A percentile compares a stretch with the other conserved stretches of the same genome.
Evolutionary conservation across 305 asterid genomes (phyloP).

Genomic region (Fraxinus nigra): DNA sequence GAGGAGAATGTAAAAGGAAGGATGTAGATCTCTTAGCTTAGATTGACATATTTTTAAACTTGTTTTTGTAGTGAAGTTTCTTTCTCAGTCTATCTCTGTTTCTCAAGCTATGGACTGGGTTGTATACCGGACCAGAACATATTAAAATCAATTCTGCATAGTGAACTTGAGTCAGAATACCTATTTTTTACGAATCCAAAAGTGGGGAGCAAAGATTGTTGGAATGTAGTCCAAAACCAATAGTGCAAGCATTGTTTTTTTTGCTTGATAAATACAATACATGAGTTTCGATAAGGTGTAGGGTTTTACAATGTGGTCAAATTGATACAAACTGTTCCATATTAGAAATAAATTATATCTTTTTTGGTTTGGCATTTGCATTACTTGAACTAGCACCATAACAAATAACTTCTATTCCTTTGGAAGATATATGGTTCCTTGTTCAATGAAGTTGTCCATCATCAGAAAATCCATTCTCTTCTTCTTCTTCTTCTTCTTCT

Average conservation of each 20-base stretch:
- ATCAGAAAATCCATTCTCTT: not conserved
- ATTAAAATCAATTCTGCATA: not conserved
- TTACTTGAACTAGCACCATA: not conserved
- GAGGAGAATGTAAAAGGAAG: not conserved
- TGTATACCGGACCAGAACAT: not conserved
- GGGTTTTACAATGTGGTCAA: slow-evolving; percentile 4
- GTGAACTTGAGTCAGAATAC: not conserved
- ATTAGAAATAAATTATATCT: not conserved
- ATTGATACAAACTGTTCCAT: not conserved
- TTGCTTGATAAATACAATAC: not conserved
- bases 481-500: not conserved
- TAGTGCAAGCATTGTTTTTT: not conserved
- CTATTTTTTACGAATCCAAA: not conserved
- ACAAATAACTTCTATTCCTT: slow-evolving; percentile 10
- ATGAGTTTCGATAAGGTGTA: not conserved
- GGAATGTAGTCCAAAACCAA: not conserved
- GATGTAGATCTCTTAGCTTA: not conserved
- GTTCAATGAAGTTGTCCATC: not conserved
- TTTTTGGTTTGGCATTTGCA: not conserved
- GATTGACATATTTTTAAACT: not conserved
- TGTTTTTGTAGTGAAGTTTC: not conserved
- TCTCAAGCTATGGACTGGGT: not conserved
- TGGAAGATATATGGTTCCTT: not conserved
- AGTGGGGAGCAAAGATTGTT: not conserved
- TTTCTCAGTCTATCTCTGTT: not conserved